Base-by-base conservation (phyloP, 805 yeast genomes). In the Candida ulmi region DNA sequence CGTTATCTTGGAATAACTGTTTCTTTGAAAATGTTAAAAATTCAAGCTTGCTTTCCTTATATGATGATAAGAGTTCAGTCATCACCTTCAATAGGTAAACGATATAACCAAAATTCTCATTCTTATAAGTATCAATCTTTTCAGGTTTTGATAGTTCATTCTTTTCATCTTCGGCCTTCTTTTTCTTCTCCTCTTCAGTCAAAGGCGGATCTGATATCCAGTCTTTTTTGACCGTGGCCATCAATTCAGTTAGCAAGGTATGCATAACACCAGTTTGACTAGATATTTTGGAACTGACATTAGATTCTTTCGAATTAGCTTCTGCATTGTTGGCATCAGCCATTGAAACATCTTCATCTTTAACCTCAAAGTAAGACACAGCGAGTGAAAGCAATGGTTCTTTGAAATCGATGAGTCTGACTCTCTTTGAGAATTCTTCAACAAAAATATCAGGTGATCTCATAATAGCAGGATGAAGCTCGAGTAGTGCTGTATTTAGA, bases 31-130 rank as follows among this genome's bases (percentile, higher is more conserved):
- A 90, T 0, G 91, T 80, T 41, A 88, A 63, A 51, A 90, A 83
- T 51, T 88, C 96, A 36, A 84, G 70, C 57, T 90, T 90, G 37
- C 88, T 76, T 45, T 80, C 81, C 45, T 80, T 83, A 56, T 88
- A 90, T 2, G 96, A 84, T 2, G 80, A 75, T 8, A 90, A 59
- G 8, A 88, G 61, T 48, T 90, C 97, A 0, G 80, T 71, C 30
- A 88, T 59, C 0, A 77, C 62, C 47, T 80, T 85, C 30, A 90
- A 61, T 35, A 90, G 60, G 57, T 81, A 88, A 33, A 81, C 72
- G 42, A 79, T 76, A 50, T 84, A 81, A 0, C 80, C 71, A 58
- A 81, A 85, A 24, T 74, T 69, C 8, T 68, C 63, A 53, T 83
- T 84, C 40, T 65, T 69, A 34, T 71, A 58, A 11, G 74, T 56